Evolutionary conservation across 768 basidiomycete genomes (phyloP).

Genomic region (Brasilioporus rufonigricans): DNA sequence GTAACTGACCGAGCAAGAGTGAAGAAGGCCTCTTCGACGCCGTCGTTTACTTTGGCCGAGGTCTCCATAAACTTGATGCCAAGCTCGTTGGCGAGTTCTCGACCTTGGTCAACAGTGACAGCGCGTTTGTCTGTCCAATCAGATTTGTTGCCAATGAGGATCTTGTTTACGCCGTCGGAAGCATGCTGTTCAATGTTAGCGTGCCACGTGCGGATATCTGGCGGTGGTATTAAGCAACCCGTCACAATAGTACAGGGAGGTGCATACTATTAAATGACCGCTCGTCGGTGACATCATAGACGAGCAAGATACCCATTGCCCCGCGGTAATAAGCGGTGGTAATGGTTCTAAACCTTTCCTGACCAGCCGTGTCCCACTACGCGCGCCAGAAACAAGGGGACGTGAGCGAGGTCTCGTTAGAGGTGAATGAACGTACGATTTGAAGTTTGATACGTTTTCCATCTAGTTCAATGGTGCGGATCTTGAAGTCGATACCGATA

Average conservation of each 20-base stretch:
- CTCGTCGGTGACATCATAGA: conserved; percentile 98
- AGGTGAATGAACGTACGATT: conserved; percentile 60
- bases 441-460: conserved; percentile 99
- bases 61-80: conserved; percentile 99
- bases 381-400: not conserved
- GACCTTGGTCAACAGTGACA: conserved; percentile 89
- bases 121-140: conserved; percentile 97
- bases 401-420: not conserved
- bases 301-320: conserved; percentile 96
- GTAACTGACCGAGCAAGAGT: conserved; percentile 81
- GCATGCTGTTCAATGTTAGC: conserved; percentile 98
- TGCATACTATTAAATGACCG: conserved; percentile 91
- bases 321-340: conserved; percentile 99
- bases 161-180: conserved; percentile 98
- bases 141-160: conserved; percentile 97
- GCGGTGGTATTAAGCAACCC: not conserved
- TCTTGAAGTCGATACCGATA: conserved; percentile 99
- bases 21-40: conserved; percentile 99
- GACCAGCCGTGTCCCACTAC: conserved; percentile 99
- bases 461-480: conserved; percentile 96
- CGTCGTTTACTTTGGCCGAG: conserved; percentile 94
- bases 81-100: conserved; percentile 87
- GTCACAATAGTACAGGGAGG: conserved; percentile 16
- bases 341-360: conserved; percentile 98
- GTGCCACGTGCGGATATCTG: conserved; percentile 99